Conservation (phyloP, 78 protist species). For the Dictyostelium firmibasis region DNA sequence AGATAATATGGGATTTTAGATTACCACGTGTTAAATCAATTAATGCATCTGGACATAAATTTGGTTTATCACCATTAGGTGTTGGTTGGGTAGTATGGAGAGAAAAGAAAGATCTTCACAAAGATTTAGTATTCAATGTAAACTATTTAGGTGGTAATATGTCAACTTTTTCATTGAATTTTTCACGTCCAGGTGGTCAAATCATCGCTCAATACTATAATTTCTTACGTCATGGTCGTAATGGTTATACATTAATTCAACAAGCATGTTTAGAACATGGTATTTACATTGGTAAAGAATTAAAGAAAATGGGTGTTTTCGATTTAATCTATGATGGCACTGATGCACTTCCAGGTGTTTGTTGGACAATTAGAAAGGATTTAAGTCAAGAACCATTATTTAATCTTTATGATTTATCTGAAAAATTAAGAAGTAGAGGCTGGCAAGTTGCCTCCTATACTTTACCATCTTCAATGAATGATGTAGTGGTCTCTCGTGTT, state of each 20-base stretch:
- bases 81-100: constrained; percentile 58
- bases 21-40: constrained; percentile 55
- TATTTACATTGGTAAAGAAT: not conserved
- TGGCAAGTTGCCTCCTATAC: constrained; percentile 24
- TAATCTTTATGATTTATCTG: constrained; percentile 15
- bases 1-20: constrained; percentile 65
- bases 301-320: not conserved
- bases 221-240: constrained; percentile 49
- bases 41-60: constrained; percentile 72
- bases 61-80: constrained; percentile 57
- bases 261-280: not conserved
- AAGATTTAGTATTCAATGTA: constrained; percentile 43
- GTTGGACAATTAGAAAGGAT: not conserved
- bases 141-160: constrained; percentile 63
- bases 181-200: constrained; percentile 43
- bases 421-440: not conserved
- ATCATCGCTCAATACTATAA: constrained; percentile 67
- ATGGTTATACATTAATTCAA: constrained; percentile 25
- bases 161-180: constrained; percentile 70
- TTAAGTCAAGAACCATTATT: not conserved
- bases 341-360: constrained; percentile 2
- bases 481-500: not conserved
- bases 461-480: not conserved
- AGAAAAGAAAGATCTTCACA: constrained; percentile 25
- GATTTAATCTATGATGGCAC: constrained; percentile 10